A percentile compares a stretch with the other conserved stretches of the same genome.
phyloP scores from a whole-genome alignment of 441 rosid genomes.

The Aquilaria agallochum region DNA sequence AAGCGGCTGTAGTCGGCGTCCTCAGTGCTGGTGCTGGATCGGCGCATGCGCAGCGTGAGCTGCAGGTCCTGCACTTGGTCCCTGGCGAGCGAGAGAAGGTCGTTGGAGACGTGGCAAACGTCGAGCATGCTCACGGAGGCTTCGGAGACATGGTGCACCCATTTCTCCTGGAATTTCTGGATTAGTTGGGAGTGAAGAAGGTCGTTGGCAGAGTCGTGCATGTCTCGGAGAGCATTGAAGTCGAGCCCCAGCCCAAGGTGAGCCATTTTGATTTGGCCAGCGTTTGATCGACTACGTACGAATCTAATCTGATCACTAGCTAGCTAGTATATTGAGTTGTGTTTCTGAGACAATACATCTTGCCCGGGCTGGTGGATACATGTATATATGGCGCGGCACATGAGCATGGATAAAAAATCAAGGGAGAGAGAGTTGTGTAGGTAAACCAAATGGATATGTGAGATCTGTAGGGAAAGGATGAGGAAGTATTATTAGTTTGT shows the following conservation, averaged over 20 bases:
- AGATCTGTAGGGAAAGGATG: no score
- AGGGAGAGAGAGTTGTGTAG: no score
- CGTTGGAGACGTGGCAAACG: slow-evolving; percentile 46
- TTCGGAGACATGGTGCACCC: slow-evolving; percentile 55
- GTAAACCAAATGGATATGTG: no score
- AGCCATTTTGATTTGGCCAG: slow-evolving; percentile 21
- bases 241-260: slow-evolving; percentile 17
- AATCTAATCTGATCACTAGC: no score
- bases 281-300: no score
- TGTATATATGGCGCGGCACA: no score
- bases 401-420: no score
- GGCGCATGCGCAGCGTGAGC: slow-evolving; percentile 28
- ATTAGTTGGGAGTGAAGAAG: slow-evolving; percentile 54
- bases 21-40: slow-evolving; percentile 30
- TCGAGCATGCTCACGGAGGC: slow-evolving; percentile 67
- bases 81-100: slow-evolving; percentile 51
- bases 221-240: slow-evolving; percentile 51
- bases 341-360: no score
- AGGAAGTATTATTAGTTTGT: no score
- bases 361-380: no score
- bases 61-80: slow-evolving; percentile 49
- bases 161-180: slow-evolving; percentile 48
- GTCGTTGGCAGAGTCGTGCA: slow-evolving; percentile 62
- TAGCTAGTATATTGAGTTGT: no score
- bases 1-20: slow-evolving; percentile 42